Evolutionary conservation across 2,329 filamentous ascomycete species (phyloP), one percentile per base, ranked within the genome.

Genomic region (Drechslera avenae): DNA sequence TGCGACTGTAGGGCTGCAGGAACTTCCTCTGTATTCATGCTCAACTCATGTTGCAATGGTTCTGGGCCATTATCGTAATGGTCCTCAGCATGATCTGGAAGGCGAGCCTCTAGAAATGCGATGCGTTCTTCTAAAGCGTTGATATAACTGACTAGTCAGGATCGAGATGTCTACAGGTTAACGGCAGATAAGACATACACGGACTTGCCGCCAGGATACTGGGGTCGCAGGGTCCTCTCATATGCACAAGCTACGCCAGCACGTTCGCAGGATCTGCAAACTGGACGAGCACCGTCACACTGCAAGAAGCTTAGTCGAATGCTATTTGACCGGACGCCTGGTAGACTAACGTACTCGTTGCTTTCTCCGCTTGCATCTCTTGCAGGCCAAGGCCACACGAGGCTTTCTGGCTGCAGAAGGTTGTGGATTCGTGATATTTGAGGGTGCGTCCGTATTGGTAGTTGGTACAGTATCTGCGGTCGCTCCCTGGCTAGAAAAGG

Each of bases 161-260:
- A 33, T 17, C 9, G 16, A 51, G 18, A 12, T 10, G 7, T 23
- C 14, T 9, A 5, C 6, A 36, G 3, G 1, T 31, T 31, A 10
- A 12, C 7, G 13, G 14, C 8, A 26, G 18, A 13, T 26, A 37
- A 28, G 28, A 51, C 59, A 8, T 57, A 66, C 62, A 64, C 45
- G 46, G 59, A 57, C 54, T 66, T 67, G 9, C 64, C 62, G 14
- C 64, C 64, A 13, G 64, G 64, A 23, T 67, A 67, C 28, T 63
- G 62, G 36, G 64, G 64, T 18, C 64, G 59, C 21, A 61, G 39
- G 30, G 55, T 57, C 23, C 53, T 63, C 48, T 67, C 64, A 32
- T 66, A 67, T 18, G 54, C 53, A 45, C 64, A 67, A n/a, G 52
- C 35, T 32, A 58, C 52, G 6, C 62, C 57, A 31, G 54, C 61